These are phyloP conservation scores for Rosa multiflora DNA, from an alignment of 306 rosid genomes.

Conservation along the genomic window DNA sequence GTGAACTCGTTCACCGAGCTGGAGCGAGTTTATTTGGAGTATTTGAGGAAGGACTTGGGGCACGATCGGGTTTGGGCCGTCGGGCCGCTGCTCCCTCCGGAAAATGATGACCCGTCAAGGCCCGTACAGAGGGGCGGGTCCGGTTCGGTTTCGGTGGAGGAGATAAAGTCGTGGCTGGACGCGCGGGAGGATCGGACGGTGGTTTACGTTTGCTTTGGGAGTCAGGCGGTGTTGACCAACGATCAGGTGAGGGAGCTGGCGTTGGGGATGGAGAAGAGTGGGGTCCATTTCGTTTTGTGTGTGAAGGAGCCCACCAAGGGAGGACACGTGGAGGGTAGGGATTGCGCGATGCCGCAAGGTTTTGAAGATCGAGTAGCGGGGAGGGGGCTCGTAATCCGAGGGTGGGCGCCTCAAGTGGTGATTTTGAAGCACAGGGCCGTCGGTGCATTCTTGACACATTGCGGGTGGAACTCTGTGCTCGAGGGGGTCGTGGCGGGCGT, in stretches of 20 bases:
- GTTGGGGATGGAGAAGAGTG: conserved; percentile 39
- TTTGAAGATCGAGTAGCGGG: conserved; percentile 30
- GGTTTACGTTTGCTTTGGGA: conserved; percentile 58
- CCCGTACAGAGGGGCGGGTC: conserved; percentile 35
- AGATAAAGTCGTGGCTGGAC: conserved; percentile 48
- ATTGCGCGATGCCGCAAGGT: not conserved
- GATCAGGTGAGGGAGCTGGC: conserved; percentile 36
- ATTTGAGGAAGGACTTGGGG: conserved; percentile 29
- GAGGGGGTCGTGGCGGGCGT: conserved; percentile 42
- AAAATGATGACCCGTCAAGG: not conserved
- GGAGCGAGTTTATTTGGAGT: conserved; percentile 40
- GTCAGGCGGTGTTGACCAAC: conserved; percentile 17
- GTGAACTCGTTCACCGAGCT: conserved; percentile 42
- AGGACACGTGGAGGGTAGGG: not conserved
- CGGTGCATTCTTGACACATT: conserved; percentile 47
- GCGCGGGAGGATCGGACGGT: conserved; percentile 16
- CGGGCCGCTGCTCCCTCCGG: conserved; percentile 45
- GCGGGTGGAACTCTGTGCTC: conserved; percentile 57
- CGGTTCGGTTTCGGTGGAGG: conserved; percentile 14
- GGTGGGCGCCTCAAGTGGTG: conserved; percentile 57
- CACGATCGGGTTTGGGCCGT: conserved; percentile 51
- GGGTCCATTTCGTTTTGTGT: conserved; percentile 48
- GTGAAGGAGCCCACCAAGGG: conserved; percentile 21
- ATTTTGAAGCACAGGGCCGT: conserved; percentile 38
- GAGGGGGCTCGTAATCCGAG: conserved; percentile 41